phyloP scores from a whole-genome alignment of 225 moss, liverwort and hornwort genomes.

The Ulota crispa region DNA sequence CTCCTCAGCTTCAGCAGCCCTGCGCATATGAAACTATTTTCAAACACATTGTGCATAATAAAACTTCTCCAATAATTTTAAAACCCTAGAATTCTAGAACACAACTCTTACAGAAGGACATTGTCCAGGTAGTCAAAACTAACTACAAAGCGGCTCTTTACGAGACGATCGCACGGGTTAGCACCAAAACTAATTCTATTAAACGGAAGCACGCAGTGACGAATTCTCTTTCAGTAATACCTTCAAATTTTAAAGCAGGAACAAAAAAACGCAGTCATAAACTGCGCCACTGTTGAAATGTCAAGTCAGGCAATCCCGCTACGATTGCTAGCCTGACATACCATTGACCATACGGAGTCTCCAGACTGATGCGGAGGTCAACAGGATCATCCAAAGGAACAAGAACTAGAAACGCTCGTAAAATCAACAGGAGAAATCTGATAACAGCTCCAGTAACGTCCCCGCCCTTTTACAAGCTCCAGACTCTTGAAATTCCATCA shows the following conservation, averaged over 20 bases:
- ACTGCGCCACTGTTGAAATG: neutral
- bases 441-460: neutral
- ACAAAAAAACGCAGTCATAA: neutral
- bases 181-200: neutral
- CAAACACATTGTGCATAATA: neutral
- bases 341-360: neutral
- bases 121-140: neutral
- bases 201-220: neutral
- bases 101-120: neutral
- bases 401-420: neutral
- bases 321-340: neutral
- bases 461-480: neutral
- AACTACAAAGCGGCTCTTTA: neutral
- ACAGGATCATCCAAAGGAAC: neutral
- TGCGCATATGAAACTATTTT: slow-evolving; percentile 12
- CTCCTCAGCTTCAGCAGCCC: slow-evolving; percentile 54
- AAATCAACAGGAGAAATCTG: neutral
- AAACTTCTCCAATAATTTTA: neutral
- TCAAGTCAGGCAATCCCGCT: neutral
- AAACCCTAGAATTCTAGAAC: neutral
- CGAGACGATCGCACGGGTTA: neutral
- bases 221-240: neutral
- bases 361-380: neutral
- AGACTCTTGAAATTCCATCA: neutral
- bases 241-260: neutral